Evolutionary conservation across 140 eudicot genomes (phyloP).

Genomic region (Anethum foeniculum): DNA sequence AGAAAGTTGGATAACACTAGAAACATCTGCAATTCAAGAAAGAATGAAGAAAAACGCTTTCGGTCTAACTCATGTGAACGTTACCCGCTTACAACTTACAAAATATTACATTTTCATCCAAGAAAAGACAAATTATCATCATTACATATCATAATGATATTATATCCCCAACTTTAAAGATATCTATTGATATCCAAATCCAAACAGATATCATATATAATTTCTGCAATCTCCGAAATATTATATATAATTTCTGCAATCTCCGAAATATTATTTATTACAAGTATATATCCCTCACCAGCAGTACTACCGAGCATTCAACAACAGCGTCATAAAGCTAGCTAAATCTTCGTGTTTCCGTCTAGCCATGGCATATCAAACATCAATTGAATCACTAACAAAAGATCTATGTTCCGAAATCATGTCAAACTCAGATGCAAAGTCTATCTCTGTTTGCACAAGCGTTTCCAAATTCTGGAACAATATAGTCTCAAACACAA

Average conservation of each 20-base stretch:
- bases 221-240: neutral
- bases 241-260: neutral
- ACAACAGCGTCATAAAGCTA: neutral
- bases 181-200: neutral
- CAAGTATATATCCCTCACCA: neutral
- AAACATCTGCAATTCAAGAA: neutral
- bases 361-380: neutral
- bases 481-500: neutral
- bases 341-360: neutral
- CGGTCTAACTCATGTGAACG: neutral
- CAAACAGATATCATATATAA: neutral
- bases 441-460: neutral
- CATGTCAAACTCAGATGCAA: neutral
- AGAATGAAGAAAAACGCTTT: neutral
- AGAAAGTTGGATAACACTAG: neutral
- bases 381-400: neutral
- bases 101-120: neutral
- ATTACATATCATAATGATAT: neutral
- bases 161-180: neutral
- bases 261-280: neutral
- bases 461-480: neutral
- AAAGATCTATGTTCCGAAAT: neutral
- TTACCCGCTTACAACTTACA: neutral
- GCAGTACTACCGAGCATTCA: neutral
- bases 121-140: neutral